phyloP scores from a whole-genome alignment of 2,329 filamentous ascomycete genomes.

The Fusarium anguioides region DNA sequence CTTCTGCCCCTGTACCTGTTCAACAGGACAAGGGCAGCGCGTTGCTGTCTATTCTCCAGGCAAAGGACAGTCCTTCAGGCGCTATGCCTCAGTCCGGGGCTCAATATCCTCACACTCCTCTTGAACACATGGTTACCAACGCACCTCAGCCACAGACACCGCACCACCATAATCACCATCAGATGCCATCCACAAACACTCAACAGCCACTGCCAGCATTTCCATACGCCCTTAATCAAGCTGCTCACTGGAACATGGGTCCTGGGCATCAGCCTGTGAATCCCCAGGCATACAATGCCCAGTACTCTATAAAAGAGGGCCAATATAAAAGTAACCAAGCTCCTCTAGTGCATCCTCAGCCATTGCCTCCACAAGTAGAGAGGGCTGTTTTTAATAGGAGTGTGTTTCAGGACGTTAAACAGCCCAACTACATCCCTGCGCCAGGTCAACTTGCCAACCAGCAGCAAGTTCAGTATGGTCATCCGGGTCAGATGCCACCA shows the following conservation, averaged over 20 bases:
- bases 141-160: slow-evolving; percentile 67
- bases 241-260: slow-evolving; percentile 29
- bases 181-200: slow-evolving; percentile 49
- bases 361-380: slow-evolving; percentile 67
- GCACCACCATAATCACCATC: slow-evolving; percentile 63
- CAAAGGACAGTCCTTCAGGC: slow-evolving; percentile 40
- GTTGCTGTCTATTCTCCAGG: slow-evolving; percentile 65
- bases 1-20: slow-evolving; percentile 32
- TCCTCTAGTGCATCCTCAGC: slow-evolving; percentile 57
- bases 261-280: slow-evolving; percentile 26
- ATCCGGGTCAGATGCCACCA: slow-evolving; percentile 31
- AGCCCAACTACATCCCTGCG: slow-evolving; percentile 19
- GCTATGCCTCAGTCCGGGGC: slow-evolving; percentile 26
- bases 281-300: slow-evolving; percentile 29
- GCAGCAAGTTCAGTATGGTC: slow-evolving; percentile 44
- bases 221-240: slow-evolving; percentile 39
- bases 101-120: slow-evolving; percentile 61
- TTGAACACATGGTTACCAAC: slow-evolving; percentile 63
- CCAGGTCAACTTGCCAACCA: slow-evolving; percentile 26
- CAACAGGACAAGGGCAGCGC: slow-evolving; percentile 61
- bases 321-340: slow-evolving; percentile 43
- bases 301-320: slow-evolving; percentile 33
- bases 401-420: slow-evolving; percentile 45
- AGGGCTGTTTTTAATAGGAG: slow-evolving; percentile 60
- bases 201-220: slow-evolving; percentile 51